A percentile compares a stretch with the other conserved stretches of the same genome.
Conservation (phyloP, 768 basidiomycete species). For the Leccinum aurantiacum region DNA sequence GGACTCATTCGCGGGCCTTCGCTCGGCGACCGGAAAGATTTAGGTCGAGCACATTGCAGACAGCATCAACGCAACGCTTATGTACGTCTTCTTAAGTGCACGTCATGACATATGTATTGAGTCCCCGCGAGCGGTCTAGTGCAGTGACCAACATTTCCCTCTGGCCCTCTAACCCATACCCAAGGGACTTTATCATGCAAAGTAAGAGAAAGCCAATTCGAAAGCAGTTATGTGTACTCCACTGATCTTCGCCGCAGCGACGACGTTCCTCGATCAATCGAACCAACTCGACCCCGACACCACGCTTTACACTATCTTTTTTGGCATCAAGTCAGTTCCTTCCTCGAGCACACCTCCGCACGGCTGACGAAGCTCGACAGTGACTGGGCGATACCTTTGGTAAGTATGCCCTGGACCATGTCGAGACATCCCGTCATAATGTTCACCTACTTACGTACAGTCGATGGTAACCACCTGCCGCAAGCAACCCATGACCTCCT, state of each 20-base stretch:
- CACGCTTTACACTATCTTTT: conserved; percentile 52
- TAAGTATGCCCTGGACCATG: conserved; percentile 17
- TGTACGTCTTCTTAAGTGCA: conserved; percentile 33
- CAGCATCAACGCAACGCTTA: conserved; percentile 39
- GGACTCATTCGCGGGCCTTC: conserved; percentile 45
- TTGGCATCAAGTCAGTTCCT: conserved; percentile 51
- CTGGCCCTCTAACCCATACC: conserved; percentile 51
- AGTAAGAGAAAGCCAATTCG: conserved; percentile 26
- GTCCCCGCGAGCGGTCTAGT: conserved; percentile 32
- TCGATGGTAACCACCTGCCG: conserved; percentile 47
- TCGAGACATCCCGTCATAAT: neutral
- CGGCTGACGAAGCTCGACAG: conserved; percentile 26
- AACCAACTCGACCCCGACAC: conserved; percentile 45
- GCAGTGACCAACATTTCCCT: conserved; percentile 48
- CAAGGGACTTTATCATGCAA: conserved; percentile 50
- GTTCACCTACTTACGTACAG: conserved; percentile 23
- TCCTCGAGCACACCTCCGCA: neutral
- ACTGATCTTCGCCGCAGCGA: conserved; percentile 29
- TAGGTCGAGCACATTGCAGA: conserved; percentile 51
- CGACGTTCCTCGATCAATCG: conserved; percentile 43
- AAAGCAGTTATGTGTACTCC: neutral
- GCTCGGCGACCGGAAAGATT: conserved; percentile 49
- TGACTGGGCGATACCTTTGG: conserved; percentile 44
- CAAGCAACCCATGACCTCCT: conserved; percentile 45
- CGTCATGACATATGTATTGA: neutral